These are phyloP conservation scores for Pyronema domesticum DNA, from an alignment of 495 filamentous ascomycete genomes.

Conservation along the genomic window DNA sequence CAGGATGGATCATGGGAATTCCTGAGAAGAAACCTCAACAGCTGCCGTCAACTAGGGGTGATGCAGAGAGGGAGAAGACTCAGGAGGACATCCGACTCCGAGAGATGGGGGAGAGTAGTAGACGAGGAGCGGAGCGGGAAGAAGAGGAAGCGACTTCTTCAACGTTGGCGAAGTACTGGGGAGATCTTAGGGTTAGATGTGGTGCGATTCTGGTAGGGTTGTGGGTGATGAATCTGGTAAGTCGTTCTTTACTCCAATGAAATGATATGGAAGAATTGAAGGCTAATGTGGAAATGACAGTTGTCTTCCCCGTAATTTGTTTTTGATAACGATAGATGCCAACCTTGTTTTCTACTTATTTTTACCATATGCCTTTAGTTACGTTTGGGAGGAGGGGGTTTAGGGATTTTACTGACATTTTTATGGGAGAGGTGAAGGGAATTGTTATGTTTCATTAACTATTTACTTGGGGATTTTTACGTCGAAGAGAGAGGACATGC, in stretches of 20 bases:
- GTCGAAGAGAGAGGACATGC: too few species aligned
- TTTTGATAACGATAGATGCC: too few species aligned
- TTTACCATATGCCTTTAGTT: too few species aligned
- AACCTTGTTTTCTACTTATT: too few species aligned
- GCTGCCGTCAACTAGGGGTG: constrained; percentile 2
- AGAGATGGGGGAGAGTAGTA: neutral
- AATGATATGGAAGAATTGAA: too few species aligned
- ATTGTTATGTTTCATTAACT: too few species aligned
- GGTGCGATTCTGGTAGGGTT: constrained; percentile 15
- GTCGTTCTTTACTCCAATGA: neutral
- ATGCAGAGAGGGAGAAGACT: neutral
- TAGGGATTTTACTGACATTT: too few species aligned
- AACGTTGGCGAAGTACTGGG: neutral
- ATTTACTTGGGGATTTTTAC: too few species aligned
- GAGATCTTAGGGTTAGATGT: constrained; percentile 19
- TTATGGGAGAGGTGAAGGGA: too few species aligned
- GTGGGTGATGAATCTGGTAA: constrained; percentile 24
- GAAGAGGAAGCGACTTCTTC: neutral
- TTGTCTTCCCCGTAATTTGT: too few species aligned
- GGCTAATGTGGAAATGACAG: too few species aligned
- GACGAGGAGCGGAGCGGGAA: neutral
- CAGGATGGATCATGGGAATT: constrained; percentile 29
- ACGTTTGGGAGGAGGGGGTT: too few species aligned
- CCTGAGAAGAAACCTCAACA: constrained; percentile 5
- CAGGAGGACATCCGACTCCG: constrained; percentile 4